A percentile compares a stretch with the other conserved stretches of the same genome.
phyloP scores from a whole-genome alignment of 140 eudicot genomes.

The Stevia rebaudiana region DNA sequence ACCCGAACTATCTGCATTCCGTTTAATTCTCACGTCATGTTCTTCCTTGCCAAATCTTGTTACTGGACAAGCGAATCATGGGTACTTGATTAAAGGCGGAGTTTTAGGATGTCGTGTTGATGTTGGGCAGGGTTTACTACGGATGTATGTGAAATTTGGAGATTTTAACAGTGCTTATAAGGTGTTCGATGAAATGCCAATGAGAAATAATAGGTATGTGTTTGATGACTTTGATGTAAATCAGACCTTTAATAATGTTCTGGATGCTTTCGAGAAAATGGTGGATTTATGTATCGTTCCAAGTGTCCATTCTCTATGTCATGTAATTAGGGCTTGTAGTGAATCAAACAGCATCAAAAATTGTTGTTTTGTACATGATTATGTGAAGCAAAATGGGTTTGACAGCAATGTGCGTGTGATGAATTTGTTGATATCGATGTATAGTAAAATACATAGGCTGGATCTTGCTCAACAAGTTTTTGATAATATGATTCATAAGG shows the following conservation, averaged over 20 bases:
- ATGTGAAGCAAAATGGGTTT: constrained; percentile 29
- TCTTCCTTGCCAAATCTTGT: constrained; percentile 12
- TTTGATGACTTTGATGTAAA: constrained; percentile 20
- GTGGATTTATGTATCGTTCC: constrained; percentile 20
- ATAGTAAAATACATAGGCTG: constrained; percentile 31
- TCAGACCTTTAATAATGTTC: constrained; percentile 15
- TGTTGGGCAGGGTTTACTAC: constrained; percentile 11
- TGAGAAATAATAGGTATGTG: constrained; percentile 5
- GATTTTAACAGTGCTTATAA: constrained; percentile 14
- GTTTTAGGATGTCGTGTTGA: background rate
- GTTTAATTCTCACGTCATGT: constrained; percentile 28
- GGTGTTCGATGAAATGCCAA: constrained; percentile 48
- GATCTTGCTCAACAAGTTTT: constrained; percentile 39
- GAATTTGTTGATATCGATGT: constrained; percentile 41
- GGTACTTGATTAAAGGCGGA: constrained; percentile 28
- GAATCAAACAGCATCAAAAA: constrained; percentile 22
- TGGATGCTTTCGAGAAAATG: constrained; percentile 30
- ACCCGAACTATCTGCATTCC: constrained; percentile 23
- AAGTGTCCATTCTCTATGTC: constrained; percentile 25
- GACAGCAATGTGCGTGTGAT: constrained; percentile 10
- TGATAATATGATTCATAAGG: constrained; percentile 18
- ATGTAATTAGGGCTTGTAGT: constrained; percentile 32
- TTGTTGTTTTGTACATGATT: constrained; percentile 30
- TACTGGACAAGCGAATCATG: constrained; percentile 22
- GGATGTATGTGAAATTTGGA: constrained; percentile 26